These are phyloP conservation scores for Populus deltoides DNA, from an alignment of 345 rosid genomes.

Conservation along the genomic window DNA sequence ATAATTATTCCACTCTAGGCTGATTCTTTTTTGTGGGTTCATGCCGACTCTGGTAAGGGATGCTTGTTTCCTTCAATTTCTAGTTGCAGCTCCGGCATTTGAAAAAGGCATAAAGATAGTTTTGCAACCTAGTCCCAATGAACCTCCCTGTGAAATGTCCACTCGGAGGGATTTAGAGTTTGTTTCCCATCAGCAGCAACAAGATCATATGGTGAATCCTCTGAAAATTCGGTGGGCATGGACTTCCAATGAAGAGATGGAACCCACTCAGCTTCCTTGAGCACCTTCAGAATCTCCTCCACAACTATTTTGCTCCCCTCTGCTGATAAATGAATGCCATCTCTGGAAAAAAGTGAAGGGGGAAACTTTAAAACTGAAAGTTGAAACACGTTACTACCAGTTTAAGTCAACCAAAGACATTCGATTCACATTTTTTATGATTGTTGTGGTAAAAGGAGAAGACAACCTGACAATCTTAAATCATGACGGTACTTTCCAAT, in stretches of 20 bases:
- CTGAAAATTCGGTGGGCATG: constrained; percentile 77
- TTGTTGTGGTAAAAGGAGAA: background rate
- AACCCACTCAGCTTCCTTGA: constrained; percentile 79
- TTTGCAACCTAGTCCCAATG: constrained; percentile 58
- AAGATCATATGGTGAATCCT: constrained; percentile 71
- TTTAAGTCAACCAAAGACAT: background rate
- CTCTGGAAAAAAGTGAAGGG: constrained; percentile 29
- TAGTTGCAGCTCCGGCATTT: background rate
- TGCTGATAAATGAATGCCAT: constrained; percentile 81
- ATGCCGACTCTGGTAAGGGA: background rate
- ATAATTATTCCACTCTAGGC: background rate
- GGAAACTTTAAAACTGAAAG: background rate
- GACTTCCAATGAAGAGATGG: constrained; percentile 93
- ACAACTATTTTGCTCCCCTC: constrained; percentile 88
- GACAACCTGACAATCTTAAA: background rate
- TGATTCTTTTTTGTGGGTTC: background rate
- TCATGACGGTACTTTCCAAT: background rate
- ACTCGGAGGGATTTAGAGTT: constrained; percentile 71
- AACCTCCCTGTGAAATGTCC: constrained; percentile 77
- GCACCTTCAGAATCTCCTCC: constrained; percentile 70
- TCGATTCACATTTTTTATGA: background rate
- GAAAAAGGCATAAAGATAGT: background rate
- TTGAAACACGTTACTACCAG: background rate
- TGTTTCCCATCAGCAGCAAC: constrained; percentile 74
- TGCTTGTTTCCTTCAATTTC: background rate